These are phyloP conservation scores for Venustampulla echinocandica DNA, from an alignment of 495 filamentous ascomycete genomes.

Conservation along the genomic window DNA sequence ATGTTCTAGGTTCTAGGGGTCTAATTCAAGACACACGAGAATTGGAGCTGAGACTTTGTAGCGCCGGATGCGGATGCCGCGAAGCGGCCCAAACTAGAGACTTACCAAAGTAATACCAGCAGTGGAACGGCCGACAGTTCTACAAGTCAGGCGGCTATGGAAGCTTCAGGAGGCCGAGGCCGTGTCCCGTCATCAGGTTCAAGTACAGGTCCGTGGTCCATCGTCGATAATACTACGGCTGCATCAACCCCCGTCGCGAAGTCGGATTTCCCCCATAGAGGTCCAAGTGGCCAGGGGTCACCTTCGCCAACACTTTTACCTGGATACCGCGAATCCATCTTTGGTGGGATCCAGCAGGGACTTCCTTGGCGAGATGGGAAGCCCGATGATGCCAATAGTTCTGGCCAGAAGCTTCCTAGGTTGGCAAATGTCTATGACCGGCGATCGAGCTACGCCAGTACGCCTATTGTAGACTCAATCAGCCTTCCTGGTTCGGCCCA, in stretches of 20 bases:
- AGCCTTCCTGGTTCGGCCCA: constrained; percentile 13
- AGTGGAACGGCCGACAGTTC: constrained; percentile 17
- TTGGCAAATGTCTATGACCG: constrained; percentile 5
- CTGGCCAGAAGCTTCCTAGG: constrained; percentile 14
- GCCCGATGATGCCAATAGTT: constrained; percentile 6
- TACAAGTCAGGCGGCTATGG: constrained; percentile 10
- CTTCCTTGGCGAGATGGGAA: constrained; percentile 19
- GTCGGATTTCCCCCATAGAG: not conserved
- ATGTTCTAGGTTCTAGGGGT: not conserved
- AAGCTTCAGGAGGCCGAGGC: constrained; percentile 6
- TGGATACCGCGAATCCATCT: constrained; percentile 22
- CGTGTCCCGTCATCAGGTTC: constrained; percentile 16
- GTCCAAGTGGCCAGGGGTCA: constrained; percentile 8
- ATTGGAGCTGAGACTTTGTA: no score
- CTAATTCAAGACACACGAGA: constrained; percentile 3
- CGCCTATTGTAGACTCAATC: not conserved
- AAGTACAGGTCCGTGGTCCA: constrained; percentile 10
- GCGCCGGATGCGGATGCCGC: constrained; percentile 14
- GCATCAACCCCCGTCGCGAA: constrained; percentile 5
- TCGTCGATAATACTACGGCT: constrained; percentile 1
- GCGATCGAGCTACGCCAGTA: constrained; percentile 1
- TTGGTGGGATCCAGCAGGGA: constrained; percentile 2
- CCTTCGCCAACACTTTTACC: constrained; percentile 15
- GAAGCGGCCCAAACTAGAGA: constrained; percentile 24
- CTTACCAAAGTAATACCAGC: constrained; percentile 13